Evolutionary conservation across 805 yeast species (phyloP).

Genomic region (Cephaloascus fragrans): DNA sequence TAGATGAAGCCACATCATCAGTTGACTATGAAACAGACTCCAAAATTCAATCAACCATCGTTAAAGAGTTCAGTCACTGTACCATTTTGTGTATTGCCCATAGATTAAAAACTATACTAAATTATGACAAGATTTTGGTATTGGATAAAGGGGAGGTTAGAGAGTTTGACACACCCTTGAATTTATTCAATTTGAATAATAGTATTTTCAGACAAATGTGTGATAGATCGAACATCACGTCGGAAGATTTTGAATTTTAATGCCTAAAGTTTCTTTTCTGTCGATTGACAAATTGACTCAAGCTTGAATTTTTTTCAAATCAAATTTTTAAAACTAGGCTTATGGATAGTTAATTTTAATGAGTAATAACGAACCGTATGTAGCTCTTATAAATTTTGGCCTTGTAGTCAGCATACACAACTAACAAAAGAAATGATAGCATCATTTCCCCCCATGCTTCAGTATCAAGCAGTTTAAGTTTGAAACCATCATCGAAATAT

Average conservation of each 20-base stretch:
- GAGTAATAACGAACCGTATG: no score
- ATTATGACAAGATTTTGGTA: conserved; percentile 6
- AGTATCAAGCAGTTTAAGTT: no score
- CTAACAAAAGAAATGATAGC: no score
- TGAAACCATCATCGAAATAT: no score
- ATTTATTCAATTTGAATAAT: conserved; percentile 2
- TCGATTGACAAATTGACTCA: no score
- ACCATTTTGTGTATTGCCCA: conserved; percentile 29
- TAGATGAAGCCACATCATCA: conserved; percentile 29
- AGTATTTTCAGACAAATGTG: conserved; percentile 34
- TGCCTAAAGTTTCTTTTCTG: no score
- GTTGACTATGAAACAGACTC: conserved; percentile 29
- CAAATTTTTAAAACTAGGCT: no score
- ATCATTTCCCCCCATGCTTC: no score
- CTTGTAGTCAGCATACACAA: no score
- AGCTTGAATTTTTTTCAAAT: no score
- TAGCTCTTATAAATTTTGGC: no score
- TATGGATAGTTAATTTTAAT: no score
- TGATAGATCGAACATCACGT: conserved; percentile 30
- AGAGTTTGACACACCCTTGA: conserved; percentile 6
- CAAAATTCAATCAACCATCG: conserved; percentile 22
- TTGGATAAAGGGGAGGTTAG: conserved; percentile 5
- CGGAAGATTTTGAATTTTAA: conserved; percentile 30
- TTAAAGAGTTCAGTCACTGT: conserved; percentile 20
- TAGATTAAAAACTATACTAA: conserved; percentile 19